Conservation (phyloP, 257 asterid genomes). For the Gentiana macrophylla region DNA sequence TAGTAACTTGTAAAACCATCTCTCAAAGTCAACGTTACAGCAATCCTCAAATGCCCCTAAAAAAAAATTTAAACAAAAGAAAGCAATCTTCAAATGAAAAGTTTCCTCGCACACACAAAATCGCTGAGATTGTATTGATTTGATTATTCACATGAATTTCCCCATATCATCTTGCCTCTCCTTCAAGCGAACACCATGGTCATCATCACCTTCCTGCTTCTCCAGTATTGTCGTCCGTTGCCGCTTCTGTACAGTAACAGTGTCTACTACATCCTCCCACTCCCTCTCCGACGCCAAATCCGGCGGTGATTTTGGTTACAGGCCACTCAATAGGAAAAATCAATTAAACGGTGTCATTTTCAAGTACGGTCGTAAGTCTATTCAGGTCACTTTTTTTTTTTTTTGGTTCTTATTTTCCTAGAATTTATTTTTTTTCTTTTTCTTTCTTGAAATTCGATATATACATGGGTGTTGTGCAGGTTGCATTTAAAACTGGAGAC, state of each 20-base stretch:
- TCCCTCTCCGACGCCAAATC: constrained; percentile 22
- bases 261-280: constrained; percentile 23
- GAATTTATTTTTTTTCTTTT: background rate
- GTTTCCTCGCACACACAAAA: too few relatives aligned
- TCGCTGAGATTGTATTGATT: too few relatives aligned
- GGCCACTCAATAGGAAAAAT: constrained; percentile 57
- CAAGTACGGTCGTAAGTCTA: constrained; percentile 66
- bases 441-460: background rate
- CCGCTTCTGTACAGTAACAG: constrained; percentile 48
- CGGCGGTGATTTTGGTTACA: constrained; percentile 27
- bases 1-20: background rate
- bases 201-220: constrained; percentile 64
- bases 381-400: constrained; percentile 39
- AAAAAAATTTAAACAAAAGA: background rate
- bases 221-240: constrained; percentile 68
- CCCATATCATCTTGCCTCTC: constrained; percentile 42
- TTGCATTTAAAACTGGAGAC: constrained; percentile 91
- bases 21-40: background rate
- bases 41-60: background rate
- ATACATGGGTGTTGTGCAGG: constrained; percentile 33
- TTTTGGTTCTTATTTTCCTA: background rate
- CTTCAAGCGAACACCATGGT: constrained; percentile 27
- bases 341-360: constrained; percentile 83
- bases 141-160: constrained; percentile 28
- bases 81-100: background rate